Evolutionary conservation across 202 grass and related monocot species (phyloP).

Genomic region (Cymbopogon flexuosus): DNA sequence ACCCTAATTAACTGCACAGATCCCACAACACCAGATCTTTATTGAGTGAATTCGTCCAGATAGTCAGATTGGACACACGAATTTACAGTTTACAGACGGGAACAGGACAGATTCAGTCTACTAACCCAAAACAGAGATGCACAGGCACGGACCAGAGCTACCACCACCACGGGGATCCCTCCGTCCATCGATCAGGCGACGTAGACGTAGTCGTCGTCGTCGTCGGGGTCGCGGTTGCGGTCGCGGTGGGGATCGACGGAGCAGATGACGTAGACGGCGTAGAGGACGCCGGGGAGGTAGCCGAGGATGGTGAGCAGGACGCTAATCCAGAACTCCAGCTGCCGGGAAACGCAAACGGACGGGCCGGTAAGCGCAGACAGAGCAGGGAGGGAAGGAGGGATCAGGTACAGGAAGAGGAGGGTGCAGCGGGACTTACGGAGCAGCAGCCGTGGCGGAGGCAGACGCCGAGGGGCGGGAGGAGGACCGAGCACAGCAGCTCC

Average conservation of each 20-base stretch:
- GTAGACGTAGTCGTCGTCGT: constrained; percentile 46
- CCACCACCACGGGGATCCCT: background rate
- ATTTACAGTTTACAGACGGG: background rate
- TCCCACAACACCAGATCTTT: background rate
- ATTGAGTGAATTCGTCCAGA: background rate
- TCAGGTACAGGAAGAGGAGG: too few relatives aligned
- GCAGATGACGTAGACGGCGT: constrained; percentile 75
- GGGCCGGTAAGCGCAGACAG: background rate
- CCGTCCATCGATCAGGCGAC: constrained; percentile 38
- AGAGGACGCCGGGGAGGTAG: constrained; percentile 74
- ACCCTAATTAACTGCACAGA: background rate
- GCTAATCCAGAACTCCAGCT: constrained; percentile 89
- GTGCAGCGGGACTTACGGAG: constrained; percentile 35
- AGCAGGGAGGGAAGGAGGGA: background rate
- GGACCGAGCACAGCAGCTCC: constrained; percentile 93
- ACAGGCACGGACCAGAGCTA: background rate
- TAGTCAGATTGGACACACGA: background rate
- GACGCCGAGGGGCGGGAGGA: constrained; percentile 93
- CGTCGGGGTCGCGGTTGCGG: constrained; percentile 21
- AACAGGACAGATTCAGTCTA: background rate
- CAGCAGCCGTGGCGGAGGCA: constrained; percentile 94
- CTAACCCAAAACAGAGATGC: background rate
- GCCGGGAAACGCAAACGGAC: background rate
- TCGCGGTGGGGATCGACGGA: constrained; percentile 48
- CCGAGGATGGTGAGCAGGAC: constrained; percentile 82